Conservation (phyloP, 441 rosid species). For the Gossypium davidsonii region DNA sequence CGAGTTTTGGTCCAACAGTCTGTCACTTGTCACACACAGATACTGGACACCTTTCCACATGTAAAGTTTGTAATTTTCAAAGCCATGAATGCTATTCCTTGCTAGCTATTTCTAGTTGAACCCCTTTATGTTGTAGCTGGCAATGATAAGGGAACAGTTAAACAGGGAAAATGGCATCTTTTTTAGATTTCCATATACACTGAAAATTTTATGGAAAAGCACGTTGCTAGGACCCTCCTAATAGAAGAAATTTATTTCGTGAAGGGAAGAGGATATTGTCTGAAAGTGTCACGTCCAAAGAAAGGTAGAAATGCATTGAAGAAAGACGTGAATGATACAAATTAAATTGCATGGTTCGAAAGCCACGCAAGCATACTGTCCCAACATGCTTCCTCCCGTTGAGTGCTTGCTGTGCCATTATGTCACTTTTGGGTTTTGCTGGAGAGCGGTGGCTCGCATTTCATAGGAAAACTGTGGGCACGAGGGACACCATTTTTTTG, state of each 20-base stretch:
- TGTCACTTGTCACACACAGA: not conserved
- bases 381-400: constrained; percentile 21
- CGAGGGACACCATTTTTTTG: constrained; percentile 1
- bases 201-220: constrained; percentile 2
- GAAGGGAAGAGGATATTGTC: constrained; percentile 14
- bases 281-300: constrained; percentile 31
- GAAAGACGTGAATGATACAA: constrained; percentile 14
- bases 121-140: not conserved
- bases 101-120: not conserved
- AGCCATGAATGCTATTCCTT: not conserved
- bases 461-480: constrained; percentile 14
- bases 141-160: not conserved
- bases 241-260: not conserved
- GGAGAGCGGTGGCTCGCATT: constrained; percentile 17
- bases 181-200: not conserved
- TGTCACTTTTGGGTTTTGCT: constrained; percentile 15
- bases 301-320: constrained; percentile 10
- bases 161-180: not conserved
- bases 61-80: not conserved
- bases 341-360: constrained; percentile 17
- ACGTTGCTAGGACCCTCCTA: constrained; percentile 13
- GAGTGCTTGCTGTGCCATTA: constrained; percentile 40
- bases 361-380: constrained; percentile 23
- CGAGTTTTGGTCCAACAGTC: not conserved
- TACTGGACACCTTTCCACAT: not conserved